Base-by-base conservation (phyloP, 2,329 filamentous ascomycete species). In the Mycosphaerella sp. region DNA sequence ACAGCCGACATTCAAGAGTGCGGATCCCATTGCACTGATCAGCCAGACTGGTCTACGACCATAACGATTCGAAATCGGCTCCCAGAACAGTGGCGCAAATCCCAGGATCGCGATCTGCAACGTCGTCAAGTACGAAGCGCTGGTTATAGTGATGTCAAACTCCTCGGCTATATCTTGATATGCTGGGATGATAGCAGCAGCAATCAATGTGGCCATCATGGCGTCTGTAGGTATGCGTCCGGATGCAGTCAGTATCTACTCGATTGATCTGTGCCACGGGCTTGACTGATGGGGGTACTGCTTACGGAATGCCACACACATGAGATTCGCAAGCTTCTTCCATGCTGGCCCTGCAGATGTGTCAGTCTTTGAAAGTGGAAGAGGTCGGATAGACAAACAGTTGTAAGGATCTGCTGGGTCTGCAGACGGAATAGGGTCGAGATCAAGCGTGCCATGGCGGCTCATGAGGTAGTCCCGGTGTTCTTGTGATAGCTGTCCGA, bases 181-280 rank as follows among this genome's bases (percentile, higher is more conserved):
- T 3, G 77, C 78, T 2, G 75, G 74, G 53, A 79, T 76, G 55
- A 81, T 79, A 4, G 72, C 66, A 0, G 77, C 71, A 0, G 79
- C 76, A 1, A 71, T 77, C 56, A 81, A 80, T 1, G 76, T 78
- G 40, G 73, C 71, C 75, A 81, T 81, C 64, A 75, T 75, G 25
- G 77, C 75, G 44, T 63, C 30, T 34, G 10, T 6, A 12, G 5
- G 13, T 5, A 34, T 25, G 21, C 21, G 7, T 4, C 3, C 21
- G 21, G 21, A 12, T 1, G 7, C 10, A 9, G 30, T 34, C 30
- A 34, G 30, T 34, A 34, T 5, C 28, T 30, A 10, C 10, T 10
- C 10, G 6, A 30, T 30, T 30, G 30, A 34, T 34, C 10, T 25
- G 21, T 25, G 21, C 21, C 21, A 25, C 21, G 21, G 21, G 7